These are phyloP conservation scores for Oryza longistaminata DNA, from an alignment of 176 grass and related monocot species.

Conservation along the genomic window DNA sequence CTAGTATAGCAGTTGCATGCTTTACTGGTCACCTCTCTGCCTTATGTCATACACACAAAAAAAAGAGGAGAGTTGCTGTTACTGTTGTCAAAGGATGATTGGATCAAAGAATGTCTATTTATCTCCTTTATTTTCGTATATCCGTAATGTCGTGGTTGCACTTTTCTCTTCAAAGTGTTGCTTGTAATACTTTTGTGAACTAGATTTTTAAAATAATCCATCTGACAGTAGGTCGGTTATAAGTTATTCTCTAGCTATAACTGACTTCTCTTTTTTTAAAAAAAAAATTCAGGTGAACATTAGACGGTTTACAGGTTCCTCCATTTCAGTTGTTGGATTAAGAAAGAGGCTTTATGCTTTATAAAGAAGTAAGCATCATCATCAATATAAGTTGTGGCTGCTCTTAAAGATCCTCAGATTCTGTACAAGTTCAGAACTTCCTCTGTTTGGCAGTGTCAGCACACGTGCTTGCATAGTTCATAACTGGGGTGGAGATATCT, in stretches of 20 bases:
- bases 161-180: neutral
- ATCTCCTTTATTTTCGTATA: neutral
- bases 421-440: neutral
- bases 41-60: neutral
- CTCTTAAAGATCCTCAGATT: constrained; percentile 10
- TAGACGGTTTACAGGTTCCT: constrained; percentile 3
- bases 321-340: constrained; percentile 8
- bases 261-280: neutral
- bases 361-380: neutral
- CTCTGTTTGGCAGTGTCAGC: neutral
- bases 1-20: neutral
- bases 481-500: neutral
- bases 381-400: neutral
- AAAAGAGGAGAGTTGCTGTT: neutral
- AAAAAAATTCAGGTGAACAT: constrained; percentile 26
- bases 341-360: constrained; percentile 11
- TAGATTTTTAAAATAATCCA: neutral
- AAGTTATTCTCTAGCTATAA: neutral
- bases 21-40: neutral
- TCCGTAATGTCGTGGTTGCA: neutral
- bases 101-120: neutral
- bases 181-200: neutral
- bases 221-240: neutral
- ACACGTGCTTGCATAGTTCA: constrained; percentile 5
- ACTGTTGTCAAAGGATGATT: neutral